phyloP scores from a whole-genome alignment of 2,329 filamentous ascomycete species.

The Pseudogymnoascus sp. region DNA sequence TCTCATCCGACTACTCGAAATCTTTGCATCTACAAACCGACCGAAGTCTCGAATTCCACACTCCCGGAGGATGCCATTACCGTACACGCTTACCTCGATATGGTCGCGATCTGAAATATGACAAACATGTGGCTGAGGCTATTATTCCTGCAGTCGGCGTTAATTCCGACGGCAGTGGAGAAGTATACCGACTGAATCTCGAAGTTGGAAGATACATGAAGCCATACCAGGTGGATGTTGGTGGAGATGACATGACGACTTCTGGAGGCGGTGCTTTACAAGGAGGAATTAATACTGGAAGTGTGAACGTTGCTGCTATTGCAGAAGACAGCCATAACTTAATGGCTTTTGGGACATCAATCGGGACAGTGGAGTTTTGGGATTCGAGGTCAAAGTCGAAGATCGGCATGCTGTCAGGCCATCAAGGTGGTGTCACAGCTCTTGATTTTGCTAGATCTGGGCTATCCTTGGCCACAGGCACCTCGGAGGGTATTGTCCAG shows the following conservation, averaged over 20 bases:
- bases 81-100: slow-evolving; percentile 85
- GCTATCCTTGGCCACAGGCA: slow-evolving; percentile 75
- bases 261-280: slow-evolving; percentile 67
- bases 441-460: slow-evolving; percentile 80
- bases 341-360: slow-evolving; percentile 83
- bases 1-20: slow-evolving; percentile 88
- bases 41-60: slow-evolving; percentile 87
- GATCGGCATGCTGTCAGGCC: slow-evolving; percentile 64
- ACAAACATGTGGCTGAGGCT: slow-evolving; percentile 72
- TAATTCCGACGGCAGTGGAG: slow-evolving; percentile 75
- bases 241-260: slow-evolving; percentile 64
- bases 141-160: slow-evolving; percentile 82
- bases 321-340: slow-evolving; percentile 86
- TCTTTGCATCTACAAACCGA: slow-evolving; percentile 90
- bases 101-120: slow-evolving; percentile 81
- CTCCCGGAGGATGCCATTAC: slow-evolving; percentile 78
- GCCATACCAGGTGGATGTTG: slow-evolving; percentile 84
- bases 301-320: slow-evolving; percentile 78
- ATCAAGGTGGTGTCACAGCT: slow-evolving; percentile 71
- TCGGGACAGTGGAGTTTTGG: slow-evolving; percentile 97
- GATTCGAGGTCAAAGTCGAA: slow-evolving; percentile 77
- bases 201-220: slow-evolving; percentile 92
- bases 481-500: slow-evolving; percentile 79
- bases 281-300: slow-evolving; percentile 75
- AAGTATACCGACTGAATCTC: slow-evolving; percentile 87